These are phyloP conservation scores for Chlorociboria aeruginascens DNA, from an alignment of 495 filamentous ascomycete genomes.

Conservation along the genomic window DNA sequence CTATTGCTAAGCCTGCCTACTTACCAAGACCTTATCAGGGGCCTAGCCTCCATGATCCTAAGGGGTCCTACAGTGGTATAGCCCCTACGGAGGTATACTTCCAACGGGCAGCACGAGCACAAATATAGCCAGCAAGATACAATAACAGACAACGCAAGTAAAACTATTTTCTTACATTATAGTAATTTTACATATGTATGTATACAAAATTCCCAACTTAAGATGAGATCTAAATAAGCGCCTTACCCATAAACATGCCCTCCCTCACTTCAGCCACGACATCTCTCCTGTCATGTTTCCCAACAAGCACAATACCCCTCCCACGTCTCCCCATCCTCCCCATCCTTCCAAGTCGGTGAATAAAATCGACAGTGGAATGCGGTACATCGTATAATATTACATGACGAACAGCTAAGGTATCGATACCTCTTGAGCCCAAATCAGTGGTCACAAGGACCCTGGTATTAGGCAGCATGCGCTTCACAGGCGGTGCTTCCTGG, in stretches of 20 bases:
- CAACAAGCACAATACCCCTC: constrained; percentile 78
- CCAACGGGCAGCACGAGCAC: no score
- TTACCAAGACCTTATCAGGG: no score
- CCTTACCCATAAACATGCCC: constrained; percentile 85
- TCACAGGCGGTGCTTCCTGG: constrained; percentile 10
- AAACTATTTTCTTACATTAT: no score
- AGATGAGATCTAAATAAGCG: constrained; percentile 48
- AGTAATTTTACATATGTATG: no score
- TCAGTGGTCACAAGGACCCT: constrained; percentile 93
- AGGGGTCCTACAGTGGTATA: no score
- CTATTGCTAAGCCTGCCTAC: no score
- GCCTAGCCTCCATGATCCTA: no score
- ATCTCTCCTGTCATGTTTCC: constrained; percentile 79
- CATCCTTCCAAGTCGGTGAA: constrained; percentile 82
- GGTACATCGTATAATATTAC: constrained; percentile 93
- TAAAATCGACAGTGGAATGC: constrained; percentile 92
- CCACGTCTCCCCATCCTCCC: constrained; percentile 89
- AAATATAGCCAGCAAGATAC: no score
- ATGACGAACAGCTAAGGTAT: constrained; percentile 82
- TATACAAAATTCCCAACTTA: no score
- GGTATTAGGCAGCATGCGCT: constrained; percentile 45
- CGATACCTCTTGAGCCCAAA: constrained; percentile 82
- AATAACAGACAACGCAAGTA: no score
- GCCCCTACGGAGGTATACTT: no score
- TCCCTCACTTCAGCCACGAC: constrained; percentile 86